Base-by-base conservation (phyloP, 2,329 filamentous ascomycete species). In the Pseudogymnoascus verrucosus region DNA sequence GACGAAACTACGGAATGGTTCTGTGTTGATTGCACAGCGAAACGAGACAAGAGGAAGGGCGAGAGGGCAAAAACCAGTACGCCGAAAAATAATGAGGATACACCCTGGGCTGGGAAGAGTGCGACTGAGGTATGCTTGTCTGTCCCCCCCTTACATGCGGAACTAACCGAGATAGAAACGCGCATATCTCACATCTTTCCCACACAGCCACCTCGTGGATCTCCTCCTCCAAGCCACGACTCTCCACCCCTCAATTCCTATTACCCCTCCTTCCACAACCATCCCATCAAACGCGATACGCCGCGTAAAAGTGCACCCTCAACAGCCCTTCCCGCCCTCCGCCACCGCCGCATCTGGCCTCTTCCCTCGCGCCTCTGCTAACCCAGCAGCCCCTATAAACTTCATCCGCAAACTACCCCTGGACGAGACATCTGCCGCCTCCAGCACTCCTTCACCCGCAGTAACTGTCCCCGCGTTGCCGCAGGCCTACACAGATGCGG, bases 1-100 rank as follows among this genome's bases (percentile, higher is more conserved):
- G 82, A 90, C 65, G 79, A 86, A 67, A 83, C 84, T 66, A 84
- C 84, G 65, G 84, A 87, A 67, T 95, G 90, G 90, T 84, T 86
- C 71, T 95, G 90, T 71, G 76, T 76, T 5, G 78, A 82, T 28
- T 93, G 90, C 72, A 73, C 72, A 64, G 76, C 71, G 57, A 83
- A 79, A 73, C 78, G 75, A 60, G 78, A 79, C 6, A 74, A 75
- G 70, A 76, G 75, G 70, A 77, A 74, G 69, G 77, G 69, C 51
- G 64, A 75, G 5, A 71, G 73, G 10, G 69, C 70, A 28, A 72
- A 74, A 65, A 72, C 71, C 14, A 64, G 62, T 12, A 40, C 62
- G 47, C 61, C 66, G 47, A 67, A 34, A 60, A 63, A 19, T 60
- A 63, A 60, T 5, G 44, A 26, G 21, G 23, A 34, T 34, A 57